These are phyloP conservation scores for Linum usitatissimum DNA, from an alignment of 345 rosid species.

Conservation along the genomic window DNA sequence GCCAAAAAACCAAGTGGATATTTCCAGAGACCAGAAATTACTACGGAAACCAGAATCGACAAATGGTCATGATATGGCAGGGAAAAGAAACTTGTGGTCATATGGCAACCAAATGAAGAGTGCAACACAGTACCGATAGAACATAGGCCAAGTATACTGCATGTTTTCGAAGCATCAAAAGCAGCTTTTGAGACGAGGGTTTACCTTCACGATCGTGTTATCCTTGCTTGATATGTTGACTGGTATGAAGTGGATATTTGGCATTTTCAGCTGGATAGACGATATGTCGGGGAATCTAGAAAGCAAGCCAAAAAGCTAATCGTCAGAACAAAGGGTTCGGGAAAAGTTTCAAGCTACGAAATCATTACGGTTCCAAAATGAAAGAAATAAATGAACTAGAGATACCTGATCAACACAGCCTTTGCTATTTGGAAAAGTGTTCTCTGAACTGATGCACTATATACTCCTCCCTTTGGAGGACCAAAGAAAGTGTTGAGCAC, in stretches of 20 bases:
- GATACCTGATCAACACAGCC: conserved; percentile 65
- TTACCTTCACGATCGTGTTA: conserved; percentile 66
- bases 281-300: conserved; percentile 66
- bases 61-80: too few species aligned
- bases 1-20: too few species aligned
- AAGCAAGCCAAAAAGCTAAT: conserved; percentile 10
- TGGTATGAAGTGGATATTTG: conserved; percentile 83
- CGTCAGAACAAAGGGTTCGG: neutral
- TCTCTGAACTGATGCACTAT: conserved; percentile 94
- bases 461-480: conserved; percentile 67
- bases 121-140: neutral
- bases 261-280: conserved; percentile 67
- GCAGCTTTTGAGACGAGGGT: conserved; percentile 9
- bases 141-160: too few species aligned
- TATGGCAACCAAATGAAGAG: too few species aligned
- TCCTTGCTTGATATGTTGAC: conserved; percentile 71
- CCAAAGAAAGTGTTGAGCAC: conserved; percentile 68
- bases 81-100: too few species aligned
- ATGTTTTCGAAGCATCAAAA: neutral
- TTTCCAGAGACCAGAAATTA: too few species aligned
- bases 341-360: neutral
- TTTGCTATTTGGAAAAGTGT: conserved; percentile 75
- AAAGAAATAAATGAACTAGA: conserved; percentile 1
- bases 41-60: too few species aligned
- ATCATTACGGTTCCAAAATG: neutral